Evolutionary conservation across 805 yeast species (phyloP).

Genomic region (Barnettozyma siamensis): DNA sequence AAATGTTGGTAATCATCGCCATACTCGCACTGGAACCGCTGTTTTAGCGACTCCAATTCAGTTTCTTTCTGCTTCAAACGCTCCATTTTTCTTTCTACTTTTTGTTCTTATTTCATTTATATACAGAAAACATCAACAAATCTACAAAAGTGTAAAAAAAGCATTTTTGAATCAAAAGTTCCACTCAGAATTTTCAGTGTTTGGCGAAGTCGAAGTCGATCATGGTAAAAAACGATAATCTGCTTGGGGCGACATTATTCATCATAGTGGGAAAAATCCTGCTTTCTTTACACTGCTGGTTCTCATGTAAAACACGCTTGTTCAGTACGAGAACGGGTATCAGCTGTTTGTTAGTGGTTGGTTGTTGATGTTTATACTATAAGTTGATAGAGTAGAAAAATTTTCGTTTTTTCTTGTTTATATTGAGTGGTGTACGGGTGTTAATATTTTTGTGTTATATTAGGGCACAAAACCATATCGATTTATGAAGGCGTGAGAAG

Average conservation of each 20-base stretch:
- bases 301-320: background rate
- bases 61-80: background rate
- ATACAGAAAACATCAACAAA: background rate
- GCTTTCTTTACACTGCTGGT: background rate
- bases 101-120: too few relatives aligned
- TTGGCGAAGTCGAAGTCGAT: constrained; percentile 27
- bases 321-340: background rate
- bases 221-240: constrained; percentile 27
- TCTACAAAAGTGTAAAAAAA: background rate
- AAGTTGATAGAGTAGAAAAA: constrained; percentile 5
- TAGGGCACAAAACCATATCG: constrained; percentile 5
- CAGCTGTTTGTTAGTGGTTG: too few relatives aligned
- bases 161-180: background rate
- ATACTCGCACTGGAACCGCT: too few relatives aligned
- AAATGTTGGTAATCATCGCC: too few relatives aligned
- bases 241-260: constrained; percentile 29
- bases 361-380: too few relatives aligned
- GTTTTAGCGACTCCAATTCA: too few relatives aligned
- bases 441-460: background rate
- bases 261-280: constrained; percentile 15
- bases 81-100: too few relatives aligned
- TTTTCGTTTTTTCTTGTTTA: constrained; percentile 1
- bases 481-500: too few relatives aligned
- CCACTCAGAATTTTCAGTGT: constrained; percentile 28
- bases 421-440: constrained; percentile 13